Conservation (phyloP, 495 filamentous ascomycete genomes). For the Penicillium maclennaniae region DNA sequence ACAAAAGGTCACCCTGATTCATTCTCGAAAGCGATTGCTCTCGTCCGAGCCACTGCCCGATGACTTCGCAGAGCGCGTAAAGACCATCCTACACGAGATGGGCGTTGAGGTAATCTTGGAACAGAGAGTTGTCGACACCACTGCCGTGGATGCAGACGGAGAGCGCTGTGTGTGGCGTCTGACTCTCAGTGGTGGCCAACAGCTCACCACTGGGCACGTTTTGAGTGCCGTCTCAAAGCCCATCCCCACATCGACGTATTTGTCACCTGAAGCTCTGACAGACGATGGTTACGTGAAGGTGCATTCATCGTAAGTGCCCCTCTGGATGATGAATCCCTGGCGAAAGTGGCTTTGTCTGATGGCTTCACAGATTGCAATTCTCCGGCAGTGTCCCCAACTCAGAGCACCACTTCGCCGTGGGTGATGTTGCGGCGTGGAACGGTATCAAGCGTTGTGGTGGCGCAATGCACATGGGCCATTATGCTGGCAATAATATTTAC, state of each 20-base stretch:
- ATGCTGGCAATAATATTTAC: constrained; percentile 57
- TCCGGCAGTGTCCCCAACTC: constrained; percentile 44
- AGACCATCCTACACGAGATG: constrained; percentile 46
- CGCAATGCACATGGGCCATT: constrained; percentile 64
- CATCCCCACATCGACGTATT: constrained; percentile 50
- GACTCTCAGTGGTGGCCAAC: constrained; percentile 51
- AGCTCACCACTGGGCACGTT: constrained; percentile 51
- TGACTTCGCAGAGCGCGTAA: constrained; percentile 55
- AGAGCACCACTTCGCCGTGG: constrained; percentile 54
- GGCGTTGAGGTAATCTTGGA: constrained; percentile 56
- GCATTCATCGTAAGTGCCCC: constrained; percentile 29
- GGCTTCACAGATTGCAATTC: constrained; percentile 39
- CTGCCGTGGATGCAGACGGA: constrained; percentile 22
- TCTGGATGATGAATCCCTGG: background rate
- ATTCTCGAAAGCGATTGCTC: constrained; percentile 59
- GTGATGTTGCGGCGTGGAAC: constrained; percentile 49
- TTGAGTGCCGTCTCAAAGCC: constrained; percentile 57
- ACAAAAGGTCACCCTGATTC: constrained; percentile 60
- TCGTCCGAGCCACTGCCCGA: constrained; percentile 64
- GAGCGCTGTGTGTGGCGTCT: constrained; percentile 48
- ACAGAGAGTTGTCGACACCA: constrained; percentile 41
- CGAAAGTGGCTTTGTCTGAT: background rate
- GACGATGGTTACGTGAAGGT: constrained; percentile 57
- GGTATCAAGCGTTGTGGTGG: constrained; percentile 69
- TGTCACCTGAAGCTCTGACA: constrained; percentile 46